Base-by-base conservation (phyloP, 1,139 yeast species). In the Dujonia santamariae region DNA sequence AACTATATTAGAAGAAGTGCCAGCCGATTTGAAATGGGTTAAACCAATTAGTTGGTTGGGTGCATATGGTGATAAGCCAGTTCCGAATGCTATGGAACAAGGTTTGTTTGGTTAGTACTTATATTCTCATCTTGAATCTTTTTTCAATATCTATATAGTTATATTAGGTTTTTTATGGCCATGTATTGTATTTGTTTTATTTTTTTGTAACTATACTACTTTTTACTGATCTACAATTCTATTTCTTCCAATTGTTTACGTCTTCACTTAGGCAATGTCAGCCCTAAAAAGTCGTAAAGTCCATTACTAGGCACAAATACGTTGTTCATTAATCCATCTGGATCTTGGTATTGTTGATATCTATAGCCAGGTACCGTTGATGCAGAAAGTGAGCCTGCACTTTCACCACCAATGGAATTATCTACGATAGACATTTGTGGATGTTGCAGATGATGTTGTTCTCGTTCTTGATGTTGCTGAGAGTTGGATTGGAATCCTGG, bases 11-110 rank as follows among this genome's bases (percentile, higher is more conserved):
- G 13, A 23, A 7, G 21, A 52, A 22, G 55, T 53, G 26, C 52
- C 72, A 25, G 44, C 40, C 19, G 23, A 28, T 13, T 14, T 28
- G 3, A 11, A 38, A 9, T 75, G 81, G 73, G 47, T 51, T 3
- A 60, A 67, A 21, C 97, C 97, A 0, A 62, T 69, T 11, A 85
- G 96, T 28, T 90, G 97, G 97, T 56, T 59, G 9, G 88, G 95
- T 3, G 84, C 83, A 0, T 90, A 90, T 50, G 97, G 97, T 2
- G 79, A 74, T 43, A 70, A 67, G 42, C 77, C 79, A 1, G 61
- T 79, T 3, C 88, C 94, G 0, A 45, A 66, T 23, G 81, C 94
- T 1, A 59, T 83, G 49, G 95, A 86, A 51, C 82, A 80, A 35
- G 96, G 96, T 0, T 55, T 85, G 21, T 85, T 78, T 49, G 81